Conservation (phyloP, 495 filamentous ascomycete genomes). For the Neohortaea acidophila region DNA sequence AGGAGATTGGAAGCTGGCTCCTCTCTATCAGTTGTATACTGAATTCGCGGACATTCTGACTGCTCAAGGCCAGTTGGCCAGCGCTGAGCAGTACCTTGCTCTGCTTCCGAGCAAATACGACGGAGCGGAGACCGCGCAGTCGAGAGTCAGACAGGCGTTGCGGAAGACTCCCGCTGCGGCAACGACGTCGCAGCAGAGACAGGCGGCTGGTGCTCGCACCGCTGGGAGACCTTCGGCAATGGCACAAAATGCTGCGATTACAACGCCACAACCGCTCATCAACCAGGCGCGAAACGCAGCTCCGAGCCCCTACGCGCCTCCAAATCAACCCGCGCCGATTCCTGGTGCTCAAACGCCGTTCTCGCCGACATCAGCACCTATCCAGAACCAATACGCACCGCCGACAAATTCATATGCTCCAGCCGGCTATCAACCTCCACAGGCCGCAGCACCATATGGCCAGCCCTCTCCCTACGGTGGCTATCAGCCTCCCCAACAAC, state of each 20-base stretch:
- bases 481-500: slow-evolving; percentile 20
- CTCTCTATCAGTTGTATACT: slow-evolving; percentile 85
- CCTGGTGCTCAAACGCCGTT: neutral
- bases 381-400: slow-evolving; percentile 6
- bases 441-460: slow-evolving; percentile 11
- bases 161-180: slow-evolving; percentile 41
- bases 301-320: slow-evolving; percentile 19
- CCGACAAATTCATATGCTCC: slow-evolving; percentile 37
- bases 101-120: slow-evolving; percentile 75
- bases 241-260: slow-evolving; percentile 4
- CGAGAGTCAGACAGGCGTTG: slow-evolving; percentile 73
- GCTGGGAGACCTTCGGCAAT: slow-evolving; percentile 7
- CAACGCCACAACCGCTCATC: slow-evolving; percentile 11
- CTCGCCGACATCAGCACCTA: slow-evolving; percentile 4
- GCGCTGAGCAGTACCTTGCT: slow-evolving; percentile 82
- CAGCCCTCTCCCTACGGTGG: slow-evolving; percentile 10
- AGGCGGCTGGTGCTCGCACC: slow-evolving; percentile 18
- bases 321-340: slow-evolving; percentile 6
- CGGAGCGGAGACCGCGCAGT: slow-evolving; percentile 73
- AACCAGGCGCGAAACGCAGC: slow-evolving; percentile 13
- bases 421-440: slow-evolving; percentile 26
- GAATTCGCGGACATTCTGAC: slow-evolving; percentile 95
- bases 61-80: slow-evolving; percentile 67
- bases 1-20: slow-evolving; percentile 74
- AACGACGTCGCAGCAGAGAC: slow-evolving; percentile 14